These are phyloP conservation scores for Eruca vesicaria DNA, from an alignment of 441 rosid species.

Conservation along the genomic window DNA sequence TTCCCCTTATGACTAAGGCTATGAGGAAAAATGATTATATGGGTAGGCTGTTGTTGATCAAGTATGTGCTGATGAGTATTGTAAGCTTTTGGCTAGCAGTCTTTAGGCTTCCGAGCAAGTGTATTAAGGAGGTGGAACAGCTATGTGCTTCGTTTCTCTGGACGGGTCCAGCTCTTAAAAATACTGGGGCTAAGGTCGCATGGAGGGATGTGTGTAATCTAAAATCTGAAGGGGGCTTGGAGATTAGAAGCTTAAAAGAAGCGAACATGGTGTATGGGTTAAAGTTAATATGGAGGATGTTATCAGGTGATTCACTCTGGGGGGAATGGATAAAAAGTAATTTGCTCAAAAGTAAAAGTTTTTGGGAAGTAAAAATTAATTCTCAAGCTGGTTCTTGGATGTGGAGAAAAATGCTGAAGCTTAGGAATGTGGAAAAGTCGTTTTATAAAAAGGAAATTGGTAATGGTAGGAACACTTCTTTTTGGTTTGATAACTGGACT, in stretches of 20 bases:
- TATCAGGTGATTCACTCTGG: not conserved
- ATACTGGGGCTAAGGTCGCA: not conserved
- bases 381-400: not conserved
- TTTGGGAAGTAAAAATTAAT: not conserved
- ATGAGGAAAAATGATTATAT: not conserved
- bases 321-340: not conserved
- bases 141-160: not conserved
- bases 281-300: not conserved
- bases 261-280: not conserved
- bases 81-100: not conserved
- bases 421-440: not conserved
- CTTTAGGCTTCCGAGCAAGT: not conserved
- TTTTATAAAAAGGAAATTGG: not conserved
- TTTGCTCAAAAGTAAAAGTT: not conserved
- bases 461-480: not conserved
- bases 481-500: not conserved
- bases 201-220: not conserved
- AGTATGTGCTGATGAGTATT: not conserved
- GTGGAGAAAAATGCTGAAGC: not conserved
- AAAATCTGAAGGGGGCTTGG: not conserved
- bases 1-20: not conserved
- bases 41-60: not conserved
- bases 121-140: not conserved
- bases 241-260: not conserved
- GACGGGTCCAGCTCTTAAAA: not conserved